Conservation (phyloP, 139 green algal species). For the Tetratostichococcus sp. region DNA sequence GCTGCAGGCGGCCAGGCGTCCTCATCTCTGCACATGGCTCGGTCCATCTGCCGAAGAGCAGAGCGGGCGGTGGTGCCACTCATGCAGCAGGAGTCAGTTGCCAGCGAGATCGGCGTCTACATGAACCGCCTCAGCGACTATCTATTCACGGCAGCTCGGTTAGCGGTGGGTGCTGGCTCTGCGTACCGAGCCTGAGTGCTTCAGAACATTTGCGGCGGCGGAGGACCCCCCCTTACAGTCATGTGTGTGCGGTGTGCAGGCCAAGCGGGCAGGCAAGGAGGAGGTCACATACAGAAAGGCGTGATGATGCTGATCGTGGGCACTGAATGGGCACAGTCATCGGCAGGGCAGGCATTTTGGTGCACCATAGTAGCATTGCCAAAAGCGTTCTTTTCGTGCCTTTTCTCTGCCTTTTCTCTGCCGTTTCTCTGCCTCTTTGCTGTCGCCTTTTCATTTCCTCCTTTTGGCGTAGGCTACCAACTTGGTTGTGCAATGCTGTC, state of each 20-base stretch:
- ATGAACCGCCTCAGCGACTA: slow-evolving; percentile 96
- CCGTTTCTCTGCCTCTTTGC: too few relatives aligned
- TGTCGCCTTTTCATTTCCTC: too few relatives aligned
- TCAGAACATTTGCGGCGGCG: background rate
- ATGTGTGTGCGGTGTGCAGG: background rate
- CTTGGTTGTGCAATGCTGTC: too few relatives aligned
- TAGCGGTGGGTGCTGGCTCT: too few relatives aligned
- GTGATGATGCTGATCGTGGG: too few relatives aligned
- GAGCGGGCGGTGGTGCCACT: slow-evolving; percentile 79
- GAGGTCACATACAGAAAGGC: slow-evolving; percentile 17
- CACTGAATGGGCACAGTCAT: background rate
- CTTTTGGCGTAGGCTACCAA: too few relatives aligned
- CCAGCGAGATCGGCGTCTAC: slow-evolving; percentile 56
- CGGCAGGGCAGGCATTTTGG: too few relatives aligned
- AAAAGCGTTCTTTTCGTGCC: too few relatives aligned
- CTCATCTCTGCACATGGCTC: slow-evolving; percentile 66
- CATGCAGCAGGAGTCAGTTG: slow-evolving; percentile 30
- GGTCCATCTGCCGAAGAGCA: slow-evolving; percentile 81
- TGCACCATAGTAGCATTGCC: too few relatives aligned
- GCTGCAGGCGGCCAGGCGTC: slow-evolving; percentile 50
- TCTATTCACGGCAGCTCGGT: slow-evolving; percentile 87
- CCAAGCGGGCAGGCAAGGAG: slow-evolving; percentile 5
- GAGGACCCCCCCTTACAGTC: too few relatives aligned
- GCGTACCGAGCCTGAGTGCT: too few relatives aligned
- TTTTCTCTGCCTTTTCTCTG: too few relatives aligned